phyloP scores from a whole-genome alignment of 2,329 filamentous ascomycete species.

The Cladosporium sp. region DNA sequence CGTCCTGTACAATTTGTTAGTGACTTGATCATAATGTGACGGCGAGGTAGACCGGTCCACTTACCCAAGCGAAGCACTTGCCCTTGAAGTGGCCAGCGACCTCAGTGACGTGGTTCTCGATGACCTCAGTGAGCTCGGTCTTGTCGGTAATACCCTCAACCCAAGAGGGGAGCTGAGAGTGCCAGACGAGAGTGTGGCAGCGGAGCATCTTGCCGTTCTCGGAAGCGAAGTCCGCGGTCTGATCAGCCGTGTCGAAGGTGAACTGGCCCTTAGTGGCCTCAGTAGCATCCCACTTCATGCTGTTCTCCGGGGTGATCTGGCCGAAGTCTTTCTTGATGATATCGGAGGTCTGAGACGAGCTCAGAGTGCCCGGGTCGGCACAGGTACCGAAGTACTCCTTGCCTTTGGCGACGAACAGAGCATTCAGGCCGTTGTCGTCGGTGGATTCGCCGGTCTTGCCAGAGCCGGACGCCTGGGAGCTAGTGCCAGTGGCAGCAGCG shows the following conservation, averaged over 20 bases:
- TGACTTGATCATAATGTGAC: background rate
- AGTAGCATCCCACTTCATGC: slow-evolving; percentile 62
- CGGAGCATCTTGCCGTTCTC: slow-evolving; percentile 54
- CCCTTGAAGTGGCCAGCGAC: slow-evolving; percentile 56
- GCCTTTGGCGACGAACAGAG: slow-evolving; percentile 53
- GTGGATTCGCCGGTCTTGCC: slow-evolving; percentile 5
- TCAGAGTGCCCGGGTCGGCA: slow-evolving; percentile 50
- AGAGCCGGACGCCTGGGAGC: background rate
- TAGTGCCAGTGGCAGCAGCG: background rate
- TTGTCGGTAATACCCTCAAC: slow-evolving; percentile 52
- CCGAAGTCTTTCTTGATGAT: slow-evolving; percentile 58
- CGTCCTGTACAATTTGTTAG: slow-evolving; percentile 41
- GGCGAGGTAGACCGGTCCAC: background rate
- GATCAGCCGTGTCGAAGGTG: slow-evolving; percentile 52
- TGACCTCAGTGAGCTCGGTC: slow-evolving; percentile 47
- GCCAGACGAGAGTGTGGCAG: slow-evolving; percentile 63
- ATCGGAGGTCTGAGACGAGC: slow-evolving; percentile 43
- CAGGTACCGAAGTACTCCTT: slow-evolving; percentile 57
- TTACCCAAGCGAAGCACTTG: slow-evolving; percentile 53
- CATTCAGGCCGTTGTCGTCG: slow-evolving; percentile 42
- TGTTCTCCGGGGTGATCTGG: slow-evolving; percentile 60
- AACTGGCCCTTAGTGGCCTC: slow-evolving; percentile 46
- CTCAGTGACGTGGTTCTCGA: slow-evolving; percentile 54
- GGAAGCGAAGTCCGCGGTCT: slow-evolving; percentile 53
- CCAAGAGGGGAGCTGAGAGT: slow-evolving; percentile 49